Evolutionary conservation across 2,329 filamentous ascomycete species (phyloP).

Genomic region (Pyrenochaeta sp.): DNA sequence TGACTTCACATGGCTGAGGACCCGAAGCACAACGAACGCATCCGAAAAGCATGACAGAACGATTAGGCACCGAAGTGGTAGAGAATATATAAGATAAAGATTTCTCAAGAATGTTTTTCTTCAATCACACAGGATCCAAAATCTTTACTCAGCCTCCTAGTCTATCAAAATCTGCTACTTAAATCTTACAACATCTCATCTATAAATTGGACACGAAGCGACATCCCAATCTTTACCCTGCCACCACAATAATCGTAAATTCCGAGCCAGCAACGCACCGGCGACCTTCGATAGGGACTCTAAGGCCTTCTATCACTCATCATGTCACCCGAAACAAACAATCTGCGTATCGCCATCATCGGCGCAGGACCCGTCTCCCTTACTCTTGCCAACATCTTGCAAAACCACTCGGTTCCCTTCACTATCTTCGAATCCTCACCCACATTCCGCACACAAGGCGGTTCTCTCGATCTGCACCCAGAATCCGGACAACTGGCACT

Average conservation of each 20-base stretch:
- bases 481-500: constrained; percentile 61
- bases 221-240: neutral
- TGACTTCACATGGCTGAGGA: neutral
- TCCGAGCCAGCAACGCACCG: neutral
- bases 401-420: constrained; percentile 56
- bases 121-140: neutral
- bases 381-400: constrained; percentile 62
- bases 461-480: constrained; percentile 62
- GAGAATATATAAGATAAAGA: neutral
- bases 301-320: neutral
- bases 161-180: neutral
- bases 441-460: constrained; percentile 46
- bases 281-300: neutral
- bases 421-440: constrained; percentile 57
- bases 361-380: constrained; percentile 56
- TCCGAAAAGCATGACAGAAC: neutral
- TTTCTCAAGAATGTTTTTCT: neutral
- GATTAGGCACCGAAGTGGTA: neutral
- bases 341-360: constrained; percentile 46
- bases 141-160: neutral
- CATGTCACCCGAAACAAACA: neutral
- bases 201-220: neutral
- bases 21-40: neutral
- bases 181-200: neutral
- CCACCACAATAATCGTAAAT: neutral